Evolutionary conservation across 495 filamentous ascomycete genomes (phyloP).

Genomic region (Aspergillus affinis): DNA sequence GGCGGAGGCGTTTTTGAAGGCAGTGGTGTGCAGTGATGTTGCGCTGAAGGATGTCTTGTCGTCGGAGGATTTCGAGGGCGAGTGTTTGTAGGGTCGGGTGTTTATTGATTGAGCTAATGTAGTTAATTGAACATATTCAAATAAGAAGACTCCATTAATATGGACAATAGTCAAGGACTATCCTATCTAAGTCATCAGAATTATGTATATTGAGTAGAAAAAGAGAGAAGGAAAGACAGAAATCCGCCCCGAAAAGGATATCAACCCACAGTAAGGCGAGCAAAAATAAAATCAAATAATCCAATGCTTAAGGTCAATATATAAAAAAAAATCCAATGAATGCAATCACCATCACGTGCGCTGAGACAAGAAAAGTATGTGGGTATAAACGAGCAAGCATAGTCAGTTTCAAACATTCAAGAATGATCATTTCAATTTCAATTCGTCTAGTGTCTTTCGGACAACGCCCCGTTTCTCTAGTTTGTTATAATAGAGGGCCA

Average conservation of each 20-base stretch:
- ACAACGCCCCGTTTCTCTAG: constrained; percentile 52
- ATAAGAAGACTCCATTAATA: background rate
- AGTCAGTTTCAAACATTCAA: background rate
- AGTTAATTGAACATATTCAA: background rate
- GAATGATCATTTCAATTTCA: constrained; percentile 1
- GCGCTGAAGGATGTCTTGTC: constrained; percentile 34
- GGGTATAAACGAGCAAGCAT: background rate
- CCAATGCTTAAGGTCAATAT: background rate
- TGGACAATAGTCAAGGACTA: background rate
- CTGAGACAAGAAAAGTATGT: background rate
- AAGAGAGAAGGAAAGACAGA: background rate
- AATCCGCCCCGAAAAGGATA: background rate
- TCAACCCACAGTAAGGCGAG: background rate
- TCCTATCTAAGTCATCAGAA: background rate
- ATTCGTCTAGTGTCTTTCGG: constrained; percentile 42
- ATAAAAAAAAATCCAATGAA: constrained; percentile 12
- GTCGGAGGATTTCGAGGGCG: constrained; percentile 30
- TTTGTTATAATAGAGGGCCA: constrained; percentile 54
- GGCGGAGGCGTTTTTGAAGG: constrained; percentile 63
- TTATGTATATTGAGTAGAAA: constrained; percentile 3
- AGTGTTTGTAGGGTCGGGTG: constrained; percentile 23
- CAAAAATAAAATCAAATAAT: background rate
- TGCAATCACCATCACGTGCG: background rate
- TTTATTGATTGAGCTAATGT: background rate
- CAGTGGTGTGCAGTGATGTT: constrained; percentile 43